phyloP scores from a whole-genome alignment of 2,329 filamentous ascomycete genomes.

The Aspergillus piperis region DNA sequence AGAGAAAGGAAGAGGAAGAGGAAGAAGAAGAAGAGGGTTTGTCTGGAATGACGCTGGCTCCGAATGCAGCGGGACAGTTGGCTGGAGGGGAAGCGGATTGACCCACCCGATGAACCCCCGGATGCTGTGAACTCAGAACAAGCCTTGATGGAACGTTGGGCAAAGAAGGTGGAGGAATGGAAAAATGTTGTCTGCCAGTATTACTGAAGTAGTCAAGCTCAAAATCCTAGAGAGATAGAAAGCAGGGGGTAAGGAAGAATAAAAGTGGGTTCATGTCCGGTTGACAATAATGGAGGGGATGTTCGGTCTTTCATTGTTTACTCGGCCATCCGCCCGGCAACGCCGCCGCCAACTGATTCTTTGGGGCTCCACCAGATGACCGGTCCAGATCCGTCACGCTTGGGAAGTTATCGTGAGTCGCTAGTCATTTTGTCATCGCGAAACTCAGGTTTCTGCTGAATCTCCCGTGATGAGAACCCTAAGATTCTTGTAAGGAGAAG shows the following conservation, averaged over 20 bases:
- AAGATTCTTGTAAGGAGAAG: too few species aligned
- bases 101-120: conserved; percentile 23
- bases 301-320: conserved; percentile 1
- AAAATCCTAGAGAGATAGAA: too few species aligned
- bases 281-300: not conserved
- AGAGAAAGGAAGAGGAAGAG: conserved; percentile 24
- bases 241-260: not conserved
- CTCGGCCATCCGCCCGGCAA: conserved; percentile 9
- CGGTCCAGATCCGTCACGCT: not conserved
- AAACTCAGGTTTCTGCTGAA: not conserved
- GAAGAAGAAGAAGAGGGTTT: conserved; percentile 29
- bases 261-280: not conserved
- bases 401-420: not conserved
- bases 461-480: not conserved
- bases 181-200: not conserved
- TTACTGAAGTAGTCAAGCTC: not conserved
- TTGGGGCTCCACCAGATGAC: not conserved
- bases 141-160: not conserved
- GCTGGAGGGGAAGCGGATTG: conserved; percentile 23
- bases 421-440: not conserved
- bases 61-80: conserved; percentile 25
- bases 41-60: conserved; percentile 38
- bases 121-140: conserved; percentile 22
- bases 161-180: not conserved
- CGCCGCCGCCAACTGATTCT: not conserved